phyloP scores from a whole-genome alignment of 2,329 filamentous ascomycete genomes.

The Alternaria consortialis region DNA sequence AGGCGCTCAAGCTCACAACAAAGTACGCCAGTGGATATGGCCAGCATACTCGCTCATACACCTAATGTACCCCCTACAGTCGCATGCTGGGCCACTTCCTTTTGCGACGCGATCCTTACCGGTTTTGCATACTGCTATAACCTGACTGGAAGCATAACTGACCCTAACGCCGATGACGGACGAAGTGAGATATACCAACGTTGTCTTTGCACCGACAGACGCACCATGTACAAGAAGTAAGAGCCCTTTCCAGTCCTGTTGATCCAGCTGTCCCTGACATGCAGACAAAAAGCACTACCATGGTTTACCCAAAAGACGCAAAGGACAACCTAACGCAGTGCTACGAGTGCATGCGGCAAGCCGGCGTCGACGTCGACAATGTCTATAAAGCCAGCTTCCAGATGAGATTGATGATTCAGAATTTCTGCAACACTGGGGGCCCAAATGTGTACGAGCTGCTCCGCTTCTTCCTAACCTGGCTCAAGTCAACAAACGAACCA shows the following conservation, averaged over 20 bases:
- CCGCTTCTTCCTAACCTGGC: constrained; percentile 2
- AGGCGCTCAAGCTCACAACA: neutral
- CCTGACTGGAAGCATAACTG: neutral
- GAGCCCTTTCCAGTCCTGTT: neutral
- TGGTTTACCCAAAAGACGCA: neutral
- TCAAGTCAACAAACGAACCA: neutral
- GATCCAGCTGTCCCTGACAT: neutral
- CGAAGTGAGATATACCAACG: constrained; percentile 2
- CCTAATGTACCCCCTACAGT: neutral
- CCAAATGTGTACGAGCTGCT: constrained; percentile 6
- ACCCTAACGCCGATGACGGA: neutral
- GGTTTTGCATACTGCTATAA: constrained; percentile 4
- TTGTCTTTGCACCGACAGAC: neutral
- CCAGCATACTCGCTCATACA: neutral
- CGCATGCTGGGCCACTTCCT: neutral
- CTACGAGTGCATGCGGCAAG: constrained; percentile 12
- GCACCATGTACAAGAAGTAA: constrained; percentile 2
- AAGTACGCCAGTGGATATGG: neutral
- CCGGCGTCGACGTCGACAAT: neutral
- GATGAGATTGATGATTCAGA: constrained; percentile 5
- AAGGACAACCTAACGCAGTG: constrained; percentile 3
- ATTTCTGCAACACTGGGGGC: constrained; percentile 10
- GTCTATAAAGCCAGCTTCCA: neutral
- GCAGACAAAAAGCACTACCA: neutral
- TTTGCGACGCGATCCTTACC: neutral